Evolutionary conservation across 805 yeast species (phyloP).

Genomic region (Wickerhamiella allomyrinae): DNA sequence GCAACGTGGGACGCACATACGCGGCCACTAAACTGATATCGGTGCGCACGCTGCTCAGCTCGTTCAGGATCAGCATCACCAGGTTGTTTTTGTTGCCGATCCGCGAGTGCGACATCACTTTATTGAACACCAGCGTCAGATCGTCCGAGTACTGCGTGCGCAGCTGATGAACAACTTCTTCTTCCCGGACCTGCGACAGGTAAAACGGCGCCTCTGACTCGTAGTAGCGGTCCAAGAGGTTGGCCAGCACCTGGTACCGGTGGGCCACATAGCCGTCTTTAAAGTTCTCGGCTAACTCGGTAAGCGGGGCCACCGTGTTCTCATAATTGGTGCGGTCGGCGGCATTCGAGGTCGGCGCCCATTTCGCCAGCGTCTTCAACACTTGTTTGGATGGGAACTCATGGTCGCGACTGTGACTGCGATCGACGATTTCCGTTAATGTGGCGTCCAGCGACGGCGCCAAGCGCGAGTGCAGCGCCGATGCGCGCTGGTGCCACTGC

Average conservation of each 20-base stretch:
- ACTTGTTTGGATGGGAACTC: slow-evolving; percentile 91
- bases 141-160: slow-evolving; percentile 80
- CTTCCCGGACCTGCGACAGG: slow-evolving; percentile 45
- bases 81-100: slow-evolving; percentile 87
- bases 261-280: slow-evolving; percentile 66
- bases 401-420: slow-evolving; percentile 48
- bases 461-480: slow-evolving; percentile 85
- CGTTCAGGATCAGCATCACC: slow-evolving; percentile 68
- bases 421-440: slow-evolving; percentile 49
- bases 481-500: slow-evolving; percentile 74
- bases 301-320: slow-evolving; percentile 57
- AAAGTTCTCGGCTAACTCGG: slow-evolving; percentile 55
- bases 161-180: slow-evolving; percentile 71
- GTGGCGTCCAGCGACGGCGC: slow-evolving; percentile 63
- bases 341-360: slow-evolving; percentile 38
- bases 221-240: slow-evolving; percentile 56
- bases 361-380: slow-evolving; percentile 55
- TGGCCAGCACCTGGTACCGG: slow-evolving; percentile 62
- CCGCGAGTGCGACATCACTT: slow-evolving; percentile 79
- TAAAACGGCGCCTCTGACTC: slow-evolving; percentile 65
- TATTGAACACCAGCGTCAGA: slow-evolving; percentile 53
- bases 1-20: slow-evolving; percentile 56
- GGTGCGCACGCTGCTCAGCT: slow-evolving; percentile 67
- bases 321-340: slow-evolving; percentile 31
- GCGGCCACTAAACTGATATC: slow-evolving; percentile 54